phyloP scores from a whole-genome alignment of 176 grass and related monocot genomes.

The Carex parvula region DNA sequence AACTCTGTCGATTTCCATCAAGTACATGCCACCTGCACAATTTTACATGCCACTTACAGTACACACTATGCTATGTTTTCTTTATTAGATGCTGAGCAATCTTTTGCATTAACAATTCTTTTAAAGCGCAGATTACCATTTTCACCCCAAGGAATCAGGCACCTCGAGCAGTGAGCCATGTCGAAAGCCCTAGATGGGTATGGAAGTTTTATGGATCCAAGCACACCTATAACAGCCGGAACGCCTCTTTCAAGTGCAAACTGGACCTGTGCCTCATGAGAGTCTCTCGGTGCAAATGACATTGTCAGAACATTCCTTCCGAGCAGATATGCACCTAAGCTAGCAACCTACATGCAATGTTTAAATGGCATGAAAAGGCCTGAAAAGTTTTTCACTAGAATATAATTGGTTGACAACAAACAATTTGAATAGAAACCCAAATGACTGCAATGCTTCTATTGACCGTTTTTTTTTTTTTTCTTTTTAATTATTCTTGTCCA shows the following conservation, averaged over 20 bases:
- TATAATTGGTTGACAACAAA: background rate
- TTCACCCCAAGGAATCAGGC: constrained; percentile 77
- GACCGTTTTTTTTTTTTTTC: background rate
- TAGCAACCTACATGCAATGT: constrained; percentile 51
- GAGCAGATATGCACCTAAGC: constrained; percentile 75
- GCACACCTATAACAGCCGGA: constrained; percentile 83
- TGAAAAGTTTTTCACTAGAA: background rate
- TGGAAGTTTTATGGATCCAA: constrained; percentile 82
- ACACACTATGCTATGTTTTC: too few species aligned
- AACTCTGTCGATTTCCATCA: constrained; percentile 95
- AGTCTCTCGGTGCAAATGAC: constrained; percentile 92
- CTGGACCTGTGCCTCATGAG: constrained; percentile 94
- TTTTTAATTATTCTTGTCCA: background rate
- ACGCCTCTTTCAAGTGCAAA: constrained; percentile 90
- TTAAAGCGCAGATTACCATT: constrained; percentile 41
- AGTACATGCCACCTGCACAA: constrained; percentile 59
- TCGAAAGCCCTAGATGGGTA: constrained; percentile 80
- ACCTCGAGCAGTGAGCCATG: constrained; percentile 97
- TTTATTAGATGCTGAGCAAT: background rate
- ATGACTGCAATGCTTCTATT: background rate
- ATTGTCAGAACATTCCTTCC: constrained; percentile 66
- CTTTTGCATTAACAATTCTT: background rate
- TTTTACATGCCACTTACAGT: too few species aligned
- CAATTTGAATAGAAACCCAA: background rate
- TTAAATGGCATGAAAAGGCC: background rate